Base-by-base conservation (phyloP, 2,329 filamentous ascomycete genomes). In the Biscogniauxia mediterranea region DNA sequence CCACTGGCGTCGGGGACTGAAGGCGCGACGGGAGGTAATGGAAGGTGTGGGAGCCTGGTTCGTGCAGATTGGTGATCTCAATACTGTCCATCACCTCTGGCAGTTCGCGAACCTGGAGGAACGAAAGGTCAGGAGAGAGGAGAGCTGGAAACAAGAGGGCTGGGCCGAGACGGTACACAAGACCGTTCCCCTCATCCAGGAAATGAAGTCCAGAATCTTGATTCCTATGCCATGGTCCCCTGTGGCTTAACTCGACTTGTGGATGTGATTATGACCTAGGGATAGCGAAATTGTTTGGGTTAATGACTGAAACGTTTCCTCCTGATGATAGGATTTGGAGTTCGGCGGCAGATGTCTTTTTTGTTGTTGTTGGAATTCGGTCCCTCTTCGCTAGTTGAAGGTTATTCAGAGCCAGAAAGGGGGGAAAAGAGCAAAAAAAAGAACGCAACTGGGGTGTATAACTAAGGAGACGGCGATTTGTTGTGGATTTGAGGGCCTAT, bases 1-100 rank as follows among this genome's bases (percentile, higher is more conserved):
- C 50, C 95, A 99, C 79, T 99, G 95, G 95, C 86, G 96, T 63
- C 88, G 92, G 66, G 95, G 95, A 25, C 84, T 99, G 58, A 91
- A 91, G 77, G 95, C 95, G 1, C 87, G 95, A 56, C 87, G 93
- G 55, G 93, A 98, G 78, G 94, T 98, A 59, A 99, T 99, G 95
- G 95, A 99, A 78, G 95, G 95, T 15, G 93, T 97, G 0, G 93
- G 94, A 32, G 95, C 95, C 6, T 99, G 95, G 95, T 99, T 99
- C 72, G 94, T 97, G 50, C 95, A 99, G 80, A 94, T 99, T 71
- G 95, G 95, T 63, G 94, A 97, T 58, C 83, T 99, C 65, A 99
- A 99, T 80, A 97, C 93, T 0, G 95, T 99, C 38, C 93, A 99
- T 77, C 94, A 98, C 75, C 84, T 99, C 21, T 99, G 95, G 95